Conservation (phyloP, 2,329 filamentous ascomycete genomes). For the Sporothrix sp. region DNA sequence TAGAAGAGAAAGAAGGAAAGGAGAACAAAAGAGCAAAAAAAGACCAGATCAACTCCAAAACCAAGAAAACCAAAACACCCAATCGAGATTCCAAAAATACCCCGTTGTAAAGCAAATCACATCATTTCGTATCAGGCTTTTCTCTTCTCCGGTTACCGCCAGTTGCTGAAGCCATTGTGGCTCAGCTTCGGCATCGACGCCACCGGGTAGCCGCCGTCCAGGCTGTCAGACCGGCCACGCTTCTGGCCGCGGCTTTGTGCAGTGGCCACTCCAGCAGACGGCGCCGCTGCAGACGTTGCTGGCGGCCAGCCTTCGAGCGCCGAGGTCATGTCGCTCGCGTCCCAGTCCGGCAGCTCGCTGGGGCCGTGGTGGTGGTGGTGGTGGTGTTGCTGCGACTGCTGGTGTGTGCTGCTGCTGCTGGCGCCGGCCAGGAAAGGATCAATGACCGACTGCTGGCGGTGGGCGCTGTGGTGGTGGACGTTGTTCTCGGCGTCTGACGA, state of each 20-base stretch:
- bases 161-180: constrained; percentile 18
- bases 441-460: constrained; percentile 11
- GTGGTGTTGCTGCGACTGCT: not conserved
- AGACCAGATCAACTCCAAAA: not conserved
- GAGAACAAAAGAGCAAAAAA: not conserved
- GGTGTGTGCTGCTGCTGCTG: not conserved
- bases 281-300: not conserved
- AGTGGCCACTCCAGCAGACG: constrained; percentile 11
- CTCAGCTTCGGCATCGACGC: constrained; percentile 17
- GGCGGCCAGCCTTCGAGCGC: constrained; percentile 14
- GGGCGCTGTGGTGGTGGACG: constrained; percentile 11
- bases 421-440: constrained; percentile 23
- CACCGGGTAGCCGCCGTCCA: constrained; percentile 20
- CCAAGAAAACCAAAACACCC: constrained; percentile 13
- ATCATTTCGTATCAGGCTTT: not conserved
- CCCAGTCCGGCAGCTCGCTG: constrained; percentile 17
- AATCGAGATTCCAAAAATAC: not conserved
- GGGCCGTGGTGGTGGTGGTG: not conserved
- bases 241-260: constrained; percentile 22
- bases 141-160: constrained; percentile 9
- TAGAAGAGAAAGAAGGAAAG: not conserved
- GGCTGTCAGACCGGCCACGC: constrained; percentile 26
- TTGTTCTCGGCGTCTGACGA: constrained; percentile 22
- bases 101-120: not conserved
- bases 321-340: constrained; percentile 20